Base-by-base conservation (phyloP, 805 yeast species). In the Lipomyces oligophaga region DNA sequence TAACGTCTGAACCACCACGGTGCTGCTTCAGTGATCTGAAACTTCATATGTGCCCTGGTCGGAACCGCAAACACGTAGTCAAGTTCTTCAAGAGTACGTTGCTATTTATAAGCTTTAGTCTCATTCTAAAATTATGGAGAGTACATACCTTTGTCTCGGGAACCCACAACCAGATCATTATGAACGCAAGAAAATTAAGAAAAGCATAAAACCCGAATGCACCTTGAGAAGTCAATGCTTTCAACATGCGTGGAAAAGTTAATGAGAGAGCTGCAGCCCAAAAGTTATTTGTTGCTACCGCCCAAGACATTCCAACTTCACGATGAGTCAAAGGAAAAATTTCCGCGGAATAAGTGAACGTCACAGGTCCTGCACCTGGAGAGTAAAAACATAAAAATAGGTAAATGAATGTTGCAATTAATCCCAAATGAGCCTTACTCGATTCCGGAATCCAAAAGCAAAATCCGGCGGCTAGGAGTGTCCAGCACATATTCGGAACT, bases 171-270 rank as follows among this genome's bases (percentile, higher is more conserved):
- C 63, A 71, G 34, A 53, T 52, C 32, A 52, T 84, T 67, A 83
- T 70, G 75, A 83, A 80, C 44, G 85, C 73, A 4, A 83, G 85
- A 59, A 85, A 58, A 64, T 85, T 85, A 89, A 90, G 83, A 11
- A 82, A 95, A 1, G 93, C 95, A 61, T 85, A 86, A 75, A 80
- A 86, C 11, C 93, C 88, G 63, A 84, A 86, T 3, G 94, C 94
- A 65, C 96, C 95, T 55, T 81, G 85, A 2, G 87, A 76, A 45
- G 77, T 78, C 67, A 86, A 81, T 0, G 82, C 80, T 38, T 67
- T 73, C 46, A 75, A 65, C 64, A 86, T 66, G 20, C 85, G 70
- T 28, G 94, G 93, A 93, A 93, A 81, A 6, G 94, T 80, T 53
- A 85, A 73, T 18, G 93, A 79, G 52, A 81, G 68, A 38, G 79